Conservation (phyloP, 306 rosid genomes). For the Trifolium subterraneum region DNA sequence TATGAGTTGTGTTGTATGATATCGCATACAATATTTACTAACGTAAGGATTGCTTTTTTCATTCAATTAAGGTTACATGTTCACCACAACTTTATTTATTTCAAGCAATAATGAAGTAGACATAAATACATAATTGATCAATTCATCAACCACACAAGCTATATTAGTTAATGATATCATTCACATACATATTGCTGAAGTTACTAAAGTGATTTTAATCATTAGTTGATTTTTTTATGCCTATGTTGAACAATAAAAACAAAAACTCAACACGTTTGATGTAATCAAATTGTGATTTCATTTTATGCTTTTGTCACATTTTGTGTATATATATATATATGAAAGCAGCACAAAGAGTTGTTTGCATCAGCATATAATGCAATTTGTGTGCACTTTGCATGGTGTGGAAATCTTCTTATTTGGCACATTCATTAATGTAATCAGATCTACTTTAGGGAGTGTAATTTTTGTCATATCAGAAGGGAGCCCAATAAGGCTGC, state of each 20-base stretch:
- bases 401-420: not conserved
- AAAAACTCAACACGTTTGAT: slow-evolving; percentile 36
- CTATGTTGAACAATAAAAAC: slow-evolving; percentile 26
- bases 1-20: too few relatives aligned
- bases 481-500: too few relatives aligned
- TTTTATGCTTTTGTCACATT: slow-evolving; percentile 41
- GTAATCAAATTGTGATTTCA: slow-evolving; percentile 47
- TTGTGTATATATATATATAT: slow-evolving; percentile 35
- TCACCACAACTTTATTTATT: slow-evolving; percentile 27
- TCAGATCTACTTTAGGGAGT: too few relatives aligned
- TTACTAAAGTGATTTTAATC: slow-evolving; percentile 39
- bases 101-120: slow-evolving; percentile 27
- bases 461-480: too few relatives aligned
- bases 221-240: slow-evolving; percentile 46
- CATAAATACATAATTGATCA: not conserved
- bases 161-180: slow-evolving; percentile 24
- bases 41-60: slow-evolving; percentile 14
- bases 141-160: slow-evolving; percentile 26
- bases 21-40: slow-evolving; percentile 34
- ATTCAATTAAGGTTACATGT: slow-evolving; percentile 22
- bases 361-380: slow-evolving; percentile 44
- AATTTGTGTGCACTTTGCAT: slow-evolving; percentile 31
- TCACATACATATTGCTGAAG: slow-evolving; percentile 31
- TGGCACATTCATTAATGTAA: too few relatives aligned
- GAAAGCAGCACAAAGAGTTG: slow-evolving; percentile 37